phyloP scores from a whole-genome alignment of 306 rosid species.

The Lupinus albus region DNA sequence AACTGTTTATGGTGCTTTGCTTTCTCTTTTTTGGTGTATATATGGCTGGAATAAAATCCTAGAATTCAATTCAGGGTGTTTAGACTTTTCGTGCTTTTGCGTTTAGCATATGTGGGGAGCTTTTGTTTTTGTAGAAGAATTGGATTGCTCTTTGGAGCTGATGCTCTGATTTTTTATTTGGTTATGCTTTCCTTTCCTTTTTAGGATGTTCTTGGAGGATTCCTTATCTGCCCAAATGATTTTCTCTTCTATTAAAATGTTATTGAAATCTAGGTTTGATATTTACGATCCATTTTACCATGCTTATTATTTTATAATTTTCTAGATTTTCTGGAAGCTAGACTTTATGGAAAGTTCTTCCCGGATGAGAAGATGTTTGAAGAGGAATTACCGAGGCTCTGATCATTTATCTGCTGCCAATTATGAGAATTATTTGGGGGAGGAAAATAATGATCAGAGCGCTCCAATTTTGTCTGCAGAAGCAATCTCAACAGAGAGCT shows the following conservation, averaged over 20 bases:
- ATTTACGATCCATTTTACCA: slow-evolving; percentile 1
- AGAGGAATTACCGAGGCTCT: slow-evolving; percentile 79
- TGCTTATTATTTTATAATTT: slow-evolving; percentile 33
- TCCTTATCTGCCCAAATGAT: slow-evolving; percentile 30
- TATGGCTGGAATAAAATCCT: not conserved
- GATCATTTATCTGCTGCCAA: slow-evolving; percentile 93
- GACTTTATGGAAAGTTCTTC: slow-evolving; percentile 93
- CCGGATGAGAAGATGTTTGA: slow-evolving; percentile 83
- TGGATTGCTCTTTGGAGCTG: slow-evolving; percentile 20
- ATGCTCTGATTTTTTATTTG: slow-evolving; percentile 25
- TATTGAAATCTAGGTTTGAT: not conserved
- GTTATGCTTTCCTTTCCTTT: slow-evolving; percentile 1
- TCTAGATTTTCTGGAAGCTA: slow-evolving; percentile 93
- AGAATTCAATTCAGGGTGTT: not conserved
- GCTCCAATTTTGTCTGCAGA: slow-evolving; percentile 77
- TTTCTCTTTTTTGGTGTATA: slow-evolving; percentile 9
- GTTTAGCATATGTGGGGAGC: not conserved
- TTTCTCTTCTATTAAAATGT: slow-evolving; percentile 30
- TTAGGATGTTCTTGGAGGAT: slow-evolving; percentile 15
- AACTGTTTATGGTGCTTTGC: slow-evolving; percentile 23
- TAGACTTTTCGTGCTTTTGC: not conserved
- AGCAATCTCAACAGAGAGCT: slow-evolving; percentile 70
- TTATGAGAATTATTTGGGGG: slow-evolving; percentile 60
- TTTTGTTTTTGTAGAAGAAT: not conserved
- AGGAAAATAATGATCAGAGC: slow-evolving; percentile 50